Evolutionary conservation across 306 rosid species (phyloP).

Genomic region (Prunus dulcis): DNA sequence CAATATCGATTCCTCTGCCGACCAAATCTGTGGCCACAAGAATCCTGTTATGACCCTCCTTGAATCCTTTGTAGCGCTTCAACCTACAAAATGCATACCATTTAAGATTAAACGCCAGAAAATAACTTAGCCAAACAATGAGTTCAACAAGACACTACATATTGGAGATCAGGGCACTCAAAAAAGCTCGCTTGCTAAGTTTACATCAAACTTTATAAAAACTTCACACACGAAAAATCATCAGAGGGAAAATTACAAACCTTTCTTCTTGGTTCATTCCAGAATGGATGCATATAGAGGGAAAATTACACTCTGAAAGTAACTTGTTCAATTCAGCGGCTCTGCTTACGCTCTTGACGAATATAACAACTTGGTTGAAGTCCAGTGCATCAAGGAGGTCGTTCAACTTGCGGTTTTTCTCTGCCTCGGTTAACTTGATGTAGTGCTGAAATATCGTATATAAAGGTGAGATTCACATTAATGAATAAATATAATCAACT

Average conservation of each 20-base stretch:
- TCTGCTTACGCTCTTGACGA: constrained; percentile 93
- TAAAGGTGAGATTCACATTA: constrained; percentile 17
- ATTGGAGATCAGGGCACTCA: too few relatives aligned
- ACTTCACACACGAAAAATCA: neutral
- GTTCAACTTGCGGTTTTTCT: constrained; percentile 92
- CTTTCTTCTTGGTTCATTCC: constrained; percentile 99
- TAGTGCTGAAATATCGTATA: constrained; percentile 68
- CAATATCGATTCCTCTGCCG: constrained; percentile 96
- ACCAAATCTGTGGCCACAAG: constrained; percentile 98
- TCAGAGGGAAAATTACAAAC: constrained; percentile 30
- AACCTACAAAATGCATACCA: constrained; percentile 36
- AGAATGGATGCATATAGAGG: constrained; percentile 96
- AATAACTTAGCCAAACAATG: neutral
- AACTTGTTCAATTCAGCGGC: constrained; percentile 98
- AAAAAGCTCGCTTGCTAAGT: neutral
- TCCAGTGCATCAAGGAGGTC: constrained; percentile 98
- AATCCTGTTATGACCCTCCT: constrained; percentile 96
- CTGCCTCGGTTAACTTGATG: constrained; percentile 94
- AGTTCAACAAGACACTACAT: neutral
- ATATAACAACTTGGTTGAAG: constrained; percentile 95
- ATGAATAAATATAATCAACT: neutral
- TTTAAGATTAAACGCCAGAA: neutral
- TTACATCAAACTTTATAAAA: neutral
- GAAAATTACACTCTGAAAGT: constrained; percentile 94
- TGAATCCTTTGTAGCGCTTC: constrained; percentile 89